phyloP scores from a whole-genome alignment of 305 asterid genomes.

The Rubia balearica region DNA sequence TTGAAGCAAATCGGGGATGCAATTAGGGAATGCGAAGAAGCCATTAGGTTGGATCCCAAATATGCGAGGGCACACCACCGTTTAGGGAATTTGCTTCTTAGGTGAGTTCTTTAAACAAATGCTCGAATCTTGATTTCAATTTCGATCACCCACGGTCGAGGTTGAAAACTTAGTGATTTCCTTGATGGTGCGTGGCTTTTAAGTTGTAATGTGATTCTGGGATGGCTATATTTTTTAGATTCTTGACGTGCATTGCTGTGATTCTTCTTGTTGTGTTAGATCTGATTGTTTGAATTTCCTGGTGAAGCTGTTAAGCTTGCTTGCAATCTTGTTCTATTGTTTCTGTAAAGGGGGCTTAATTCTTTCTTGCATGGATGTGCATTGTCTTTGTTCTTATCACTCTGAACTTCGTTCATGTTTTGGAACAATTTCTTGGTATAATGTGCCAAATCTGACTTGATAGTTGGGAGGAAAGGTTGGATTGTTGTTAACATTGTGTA shows the following conservation, averaged over 20 bases:
- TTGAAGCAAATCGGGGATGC: constrained; percentile 52
- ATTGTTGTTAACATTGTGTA: no score
- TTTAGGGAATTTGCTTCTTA: constrained; percentile 72
- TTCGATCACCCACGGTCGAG: constrained; percentile 10
- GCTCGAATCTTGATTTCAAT: constrained; percentile 16
- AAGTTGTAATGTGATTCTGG: not conserved
- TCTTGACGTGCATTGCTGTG: constrained; percentile 11
- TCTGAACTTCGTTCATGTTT: not conserved
- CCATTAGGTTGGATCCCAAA: constrained; percentile 71
- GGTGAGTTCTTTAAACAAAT: constrained; percentile 43
- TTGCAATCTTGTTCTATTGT: not conserved
- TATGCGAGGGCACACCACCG: constrained; percentile 80
- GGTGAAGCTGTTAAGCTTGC: not conserved
- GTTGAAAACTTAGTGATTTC: not conserved
- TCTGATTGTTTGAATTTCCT: constrained; percentile 21
- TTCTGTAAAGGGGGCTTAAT: not conserved
- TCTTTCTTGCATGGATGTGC: not conserved
- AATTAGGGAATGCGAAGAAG: constrained; percentile 70
- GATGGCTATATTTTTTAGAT: not conserved
- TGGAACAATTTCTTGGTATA: not conserved
- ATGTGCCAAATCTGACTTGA: not conserved
- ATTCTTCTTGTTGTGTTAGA: constrained; percentile 4
- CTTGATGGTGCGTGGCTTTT: not conserved
- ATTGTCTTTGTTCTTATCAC: not conserved
- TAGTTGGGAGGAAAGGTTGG: not conserved